A percentile compares a stretch with the other conserved stretches of the same genome.
Conservation (phyloP, 208 protist genomes). For the Leishmania mexicana region DNA sequence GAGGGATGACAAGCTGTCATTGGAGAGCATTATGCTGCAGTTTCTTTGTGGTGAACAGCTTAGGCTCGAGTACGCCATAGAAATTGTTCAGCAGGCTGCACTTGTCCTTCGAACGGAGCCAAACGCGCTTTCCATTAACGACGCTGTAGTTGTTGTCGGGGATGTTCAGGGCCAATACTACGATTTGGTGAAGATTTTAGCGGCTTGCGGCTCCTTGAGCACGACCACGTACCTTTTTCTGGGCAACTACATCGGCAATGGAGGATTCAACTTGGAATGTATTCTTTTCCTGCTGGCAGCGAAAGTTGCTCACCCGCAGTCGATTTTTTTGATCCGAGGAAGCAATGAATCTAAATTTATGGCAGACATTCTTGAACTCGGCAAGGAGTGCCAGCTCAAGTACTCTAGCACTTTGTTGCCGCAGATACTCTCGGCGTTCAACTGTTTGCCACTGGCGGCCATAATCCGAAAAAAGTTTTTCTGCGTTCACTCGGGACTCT, state of each 20-base stretch:
- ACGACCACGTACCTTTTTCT: slow-evolving; percentile 98
- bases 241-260: slow-evolving; percentile 98
- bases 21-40: slow-evolving; percentile 61
- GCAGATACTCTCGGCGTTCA: slow-evolving; percentile 85
- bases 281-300: slow-evolving; percentile 95
- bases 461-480: slow-evolving; percentile 99
- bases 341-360: slow-evolving; percentile 91
- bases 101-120: slow-evolving; percentile 57
- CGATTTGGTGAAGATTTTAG: slow-evolving; percentile 88
- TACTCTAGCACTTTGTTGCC: slow-evolving; percentile 79
- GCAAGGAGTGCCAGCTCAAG: slow-evolving; percentile 94
- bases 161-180: slow-evolving; percentile 96
- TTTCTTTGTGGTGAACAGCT: slow-evolving; percentile 69
- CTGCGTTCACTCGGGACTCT: slow-evolving; percentile 98
- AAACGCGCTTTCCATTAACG: slow-evolving; percentile 57
- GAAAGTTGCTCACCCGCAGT: slow-evolving; percentile 92
- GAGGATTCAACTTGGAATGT: slow-evolving; percentile 97
- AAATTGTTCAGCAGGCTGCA: slow-evolving; percentile 57
- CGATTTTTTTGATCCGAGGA: slow-evolving; percentile 94
- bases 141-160: slow-evolving; percentile 89
- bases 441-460: slow-evolving; percentile 97
- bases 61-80: slow-evolving; percentile 47
- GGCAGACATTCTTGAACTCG: slow-evolving; percentile 91
- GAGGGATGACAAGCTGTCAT: background rate
- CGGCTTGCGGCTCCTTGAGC: slow-evolving; percentile 54